Base-by-base conservation (phyloP, 2,329 filamentous ascomycete species). In the Sclerotinia trifoliorum region DNA sequence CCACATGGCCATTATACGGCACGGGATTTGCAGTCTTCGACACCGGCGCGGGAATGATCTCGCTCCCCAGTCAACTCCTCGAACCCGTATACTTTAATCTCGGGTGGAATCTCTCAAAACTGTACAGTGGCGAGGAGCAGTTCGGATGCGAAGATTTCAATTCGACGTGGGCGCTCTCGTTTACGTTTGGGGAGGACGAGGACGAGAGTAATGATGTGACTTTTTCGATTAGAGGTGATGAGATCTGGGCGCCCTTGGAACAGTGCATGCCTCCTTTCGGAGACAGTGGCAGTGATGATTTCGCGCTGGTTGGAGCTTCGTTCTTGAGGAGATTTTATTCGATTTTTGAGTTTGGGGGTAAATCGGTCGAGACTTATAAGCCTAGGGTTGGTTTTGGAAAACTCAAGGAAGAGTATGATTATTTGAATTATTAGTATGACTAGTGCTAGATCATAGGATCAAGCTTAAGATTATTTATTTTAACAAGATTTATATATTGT, bases 321-420 rank as follows among this genome's bases (percentile, higher is more conserved):
- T 65, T 65, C 35, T 48, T 65, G 63, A n/a, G 13, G 6, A 21
- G 63, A 17, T 15, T 44, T 13, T 65, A 65, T 7, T 56, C 51
- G 5, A 13, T 65, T 2, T 65, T 57, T 48, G 63, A 65, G 21
- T 65, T 65, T 46, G 63, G 63, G 3, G 63, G 39, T 10, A 19
- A 10, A 2, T 35, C 8, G 7, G 52, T 65, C 5, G 52, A 48
- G 42, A 8, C 46, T 26, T 65, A 65, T 17, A 7, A 56, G 19
- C 51, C 52, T 15, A 15, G 3, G 5, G 19, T 65, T 3, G 63
- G 63, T 3, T 57, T 65, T 15, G 63, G 63, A 13, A 49, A 10
- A 13, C 35, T 67, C 2, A 67, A 67, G 65, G 4, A 46, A 15
- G 24, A 60, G 21, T 66, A 49, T 39, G 64, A 66, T 66, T 60